Evolutionary conservation across 345 rosid genomes (phyloP), one percentile per base, ranked within the genome.

Genomic region (Abelmoschus esculentus): DNA sequence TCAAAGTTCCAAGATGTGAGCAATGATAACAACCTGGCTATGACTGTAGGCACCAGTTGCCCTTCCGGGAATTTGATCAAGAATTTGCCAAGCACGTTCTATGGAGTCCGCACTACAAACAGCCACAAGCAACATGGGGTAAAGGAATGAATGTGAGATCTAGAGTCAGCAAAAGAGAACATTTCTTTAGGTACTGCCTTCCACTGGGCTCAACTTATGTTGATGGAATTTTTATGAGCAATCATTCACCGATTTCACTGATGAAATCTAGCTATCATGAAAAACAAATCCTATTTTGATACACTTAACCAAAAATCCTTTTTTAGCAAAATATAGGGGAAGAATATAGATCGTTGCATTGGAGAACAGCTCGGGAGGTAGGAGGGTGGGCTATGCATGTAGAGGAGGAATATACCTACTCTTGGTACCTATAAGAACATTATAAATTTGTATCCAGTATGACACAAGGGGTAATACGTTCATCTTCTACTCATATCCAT

Each of bases 11-110:
- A 6, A 8, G 42, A 54, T 34, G 52, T 34, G 60, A 46, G 61
- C 36, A 53, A 52, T 63, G 65, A 72, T 67, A 46, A 75, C 54
- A 64, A 93, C 97, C 95, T 93, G 99, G 77, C 99, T 89, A 73
- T 95, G 99, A 75, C 99, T 95, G 76, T 91, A 95, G 79, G 99
- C 96, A 75, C 99, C 99, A 63, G 97, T 95, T 28, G 99, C 99
- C 80, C 89, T 82, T 70, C 96, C 96, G 56, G 97, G 97, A 85
- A 95, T 91, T 75, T 89, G 93, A 77, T 87, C 93, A n/a, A 95
- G 90, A 79, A 91, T 88, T 84, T 88, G 82, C 97, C 97, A 83
- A 71, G 97, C 96, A 50, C 96, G 83, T 60, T 83, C 87, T 62
- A 95, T 91, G 66, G 99, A 76, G 72, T 95, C 99, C 7, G 96